Conservation (phyloP, 495 filamentous ascomycete species). For the Wilcoxina mikolae region DNA sequence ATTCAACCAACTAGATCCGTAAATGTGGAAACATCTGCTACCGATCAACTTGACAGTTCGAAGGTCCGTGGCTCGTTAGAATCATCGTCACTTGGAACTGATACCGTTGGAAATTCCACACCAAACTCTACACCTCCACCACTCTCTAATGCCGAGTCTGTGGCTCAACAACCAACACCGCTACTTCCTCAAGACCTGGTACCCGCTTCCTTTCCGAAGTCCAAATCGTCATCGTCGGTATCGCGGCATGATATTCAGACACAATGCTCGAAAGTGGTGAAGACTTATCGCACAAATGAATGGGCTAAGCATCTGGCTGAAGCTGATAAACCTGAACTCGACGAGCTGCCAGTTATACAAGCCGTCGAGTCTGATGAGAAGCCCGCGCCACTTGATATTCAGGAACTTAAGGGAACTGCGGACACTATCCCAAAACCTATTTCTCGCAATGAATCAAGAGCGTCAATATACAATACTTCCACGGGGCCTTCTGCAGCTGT, state of each 20-base stretch:
- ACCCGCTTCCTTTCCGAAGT: slow-evolving; percentile 20
- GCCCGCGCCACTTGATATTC: slow-evolving; percentile 47
- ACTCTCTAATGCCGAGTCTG: slow-evolving; percentile 7
- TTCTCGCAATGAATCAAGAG: slow-evolving; percentile 10
- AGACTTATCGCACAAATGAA: slow-evolving; percentile 83
- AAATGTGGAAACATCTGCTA: not conserved
- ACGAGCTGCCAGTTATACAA: slow-evolving; percentile 36
- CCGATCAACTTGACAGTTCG: not conserved
- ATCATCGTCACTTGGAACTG: not conserved
- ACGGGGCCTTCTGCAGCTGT: not conserved
- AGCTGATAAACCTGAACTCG: slow-evolving; percentile 63
- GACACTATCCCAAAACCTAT: slow-evolving; percentile 33
- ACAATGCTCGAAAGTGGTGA: slow-evolving; percentile 48
- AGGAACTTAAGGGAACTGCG: slow-evolving; percentile 56
- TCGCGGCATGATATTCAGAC: slow-evolving; percentile 6
- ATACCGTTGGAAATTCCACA: slow-evolving; percentile 8
- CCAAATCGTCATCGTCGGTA: slow-evolving; percentile 9
- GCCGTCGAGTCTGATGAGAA: slow-evolving; percentile 33
- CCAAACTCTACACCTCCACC: slow-evolving; percentile 9
- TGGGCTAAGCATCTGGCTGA: slow-evolving; percentile 81
- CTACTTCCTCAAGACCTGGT: slow-evolving; percentile 10
- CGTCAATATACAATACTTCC: not conserved
- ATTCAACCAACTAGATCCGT: no score
- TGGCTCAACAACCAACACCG: not conserved
- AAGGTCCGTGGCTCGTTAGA: not conserved